Base-by-base conservation (phyloP, 257 asterid species). In the Eustoma russellianum region DNA sequence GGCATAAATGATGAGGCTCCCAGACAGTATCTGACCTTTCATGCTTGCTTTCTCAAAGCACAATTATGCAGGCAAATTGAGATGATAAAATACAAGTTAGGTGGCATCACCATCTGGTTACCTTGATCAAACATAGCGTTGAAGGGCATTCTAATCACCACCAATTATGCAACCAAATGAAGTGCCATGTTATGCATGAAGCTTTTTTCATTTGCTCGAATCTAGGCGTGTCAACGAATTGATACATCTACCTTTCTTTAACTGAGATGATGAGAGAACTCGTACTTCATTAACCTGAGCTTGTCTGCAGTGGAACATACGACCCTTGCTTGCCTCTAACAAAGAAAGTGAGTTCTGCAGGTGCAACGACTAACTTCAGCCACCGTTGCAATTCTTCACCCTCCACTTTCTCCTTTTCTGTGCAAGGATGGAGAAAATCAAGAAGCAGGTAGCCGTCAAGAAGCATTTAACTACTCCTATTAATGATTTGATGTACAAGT, bases 401-500 rank as follows among this genome's bases (percentile, higher is more conserved):
- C 76, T 88, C 97, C 55, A 92, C 95, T 66, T 88, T 92, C 83
- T 92, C 99, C 48, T 83, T 83, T 18, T 76, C 99, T 92, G 71
- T 33, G 43, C 43, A 38, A 11, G 9, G 30, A 24, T 24, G 30
- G 30, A 24, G 30, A 24, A 24, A 24, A 24, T 24, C 30, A 24
- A 24, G 30, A 24, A 24, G 30, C 30, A 24, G 30, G 30, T 24
- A 24, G 30, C 30, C 30, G 30, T 24, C 30, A 24, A 24, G 30
- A 24, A 24, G 30, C 30, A 24, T 24, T 24, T 24, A 24, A 24
- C 30, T 24, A 24, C 30, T 19, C 2, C 30, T 24, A 24, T 24
- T 24, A n/a, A n/a, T n/a, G n/a, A 24, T 24, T 4, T 24, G 30
- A 24, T 24, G 30, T 24, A 24, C 3, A 24, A 2, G 30, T 24